A percentile compares a stretch with the other conserved stretches of the same genome.
Evolutionary conservation across 163 green algal species (phyloP).

Genomic region (Scenedesmus sp.): DNA sequence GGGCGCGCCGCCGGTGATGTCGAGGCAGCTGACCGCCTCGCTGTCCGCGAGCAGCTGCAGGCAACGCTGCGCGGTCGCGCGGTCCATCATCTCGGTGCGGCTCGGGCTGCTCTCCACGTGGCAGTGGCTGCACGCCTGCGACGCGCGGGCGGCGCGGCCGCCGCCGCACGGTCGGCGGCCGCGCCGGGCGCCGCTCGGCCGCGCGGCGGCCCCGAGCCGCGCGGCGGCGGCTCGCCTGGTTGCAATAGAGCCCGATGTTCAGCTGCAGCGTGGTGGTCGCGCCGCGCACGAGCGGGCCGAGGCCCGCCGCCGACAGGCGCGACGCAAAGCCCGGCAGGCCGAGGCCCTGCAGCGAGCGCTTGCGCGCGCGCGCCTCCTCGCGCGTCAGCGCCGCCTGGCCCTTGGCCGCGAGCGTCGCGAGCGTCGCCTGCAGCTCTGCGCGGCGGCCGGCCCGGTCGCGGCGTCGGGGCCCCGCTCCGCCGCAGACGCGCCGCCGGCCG

Average conservation of each 20-base stretch:
- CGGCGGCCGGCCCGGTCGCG: too few species aligned
- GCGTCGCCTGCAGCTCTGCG: constrained; percentile 71
- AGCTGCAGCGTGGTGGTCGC: constrained; percentile 87
- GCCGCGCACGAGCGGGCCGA: constrained; percentile 62
- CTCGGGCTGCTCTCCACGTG: constrained; percentile 94
- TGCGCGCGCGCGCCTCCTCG: constrained; percentile 73
- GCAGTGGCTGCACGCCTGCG: constrained; percentile 91
- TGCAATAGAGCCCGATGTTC: constrained; percentile 99
- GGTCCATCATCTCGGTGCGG: constrained; percentile 88
- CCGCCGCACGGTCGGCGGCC: too few species aligned
- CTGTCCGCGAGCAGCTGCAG: constrained; percentile 72
- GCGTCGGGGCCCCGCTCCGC: too few species aligned
- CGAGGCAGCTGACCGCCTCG: constrained; percentile 72
- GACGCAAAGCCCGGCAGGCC: constrained; percentile 69
- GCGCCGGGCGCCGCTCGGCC: too few species aligned
- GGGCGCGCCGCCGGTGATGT: constrained; percentile 95
- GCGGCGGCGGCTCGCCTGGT: constrained; percentile 69
- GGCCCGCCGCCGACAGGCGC: constrained; percentile 47
- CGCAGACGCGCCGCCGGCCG: too few species aligned
- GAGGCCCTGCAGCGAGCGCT: constrained; percentile 79
- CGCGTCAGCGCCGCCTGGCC: constrained; percentile 81
- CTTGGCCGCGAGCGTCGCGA: constrained; percentile 49
- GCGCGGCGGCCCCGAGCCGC: too few species aligned
- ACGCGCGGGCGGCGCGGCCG: too few species aligned
- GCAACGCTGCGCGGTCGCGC: constrained; percentile 73